Conservation (phyloP, 176 grass and related monocot genomes). For the Pharus latifolius region DNA sequence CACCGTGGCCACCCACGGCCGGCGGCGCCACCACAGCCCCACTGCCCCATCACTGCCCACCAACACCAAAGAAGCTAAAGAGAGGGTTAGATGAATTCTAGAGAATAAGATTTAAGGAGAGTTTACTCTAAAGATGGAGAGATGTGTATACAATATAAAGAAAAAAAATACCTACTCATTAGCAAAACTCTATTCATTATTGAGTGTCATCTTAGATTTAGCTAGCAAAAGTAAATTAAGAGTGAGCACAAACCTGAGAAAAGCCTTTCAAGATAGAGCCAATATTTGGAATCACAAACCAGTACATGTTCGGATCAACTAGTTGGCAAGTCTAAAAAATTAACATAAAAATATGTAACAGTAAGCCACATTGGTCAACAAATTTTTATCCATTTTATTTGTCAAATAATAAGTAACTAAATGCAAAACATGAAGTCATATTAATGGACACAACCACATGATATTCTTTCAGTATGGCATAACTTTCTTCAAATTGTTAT, state of each 20-base stretch:
- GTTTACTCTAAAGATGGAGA: too few relatives aligned
- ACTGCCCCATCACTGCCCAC: too few relatives aligned
- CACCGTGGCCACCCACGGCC: too few relatives aligned
- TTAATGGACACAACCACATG: neutral
- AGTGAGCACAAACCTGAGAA: slow-evolving; percentile 49
- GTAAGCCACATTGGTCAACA: neutral
- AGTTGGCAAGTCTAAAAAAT: slow-evolving; percentile 60
- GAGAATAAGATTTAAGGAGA: too few relatives aligned
- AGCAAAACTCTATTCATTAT: neutral
- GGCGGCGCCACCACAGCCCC: too few relatives aligned
- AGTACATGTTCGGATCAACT: slow-evolving; percentile 82
- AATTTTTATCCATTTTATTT: neutral
- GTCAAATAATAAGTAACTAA: neutral
- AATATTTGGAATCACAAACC: slow-evolving; percentile 82
- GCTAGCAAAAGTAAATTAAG: neutral
- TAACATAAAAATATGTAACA: slow-evolving; percentile 8
- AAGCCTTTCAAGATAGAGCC: slow-evolving; percentile 67
- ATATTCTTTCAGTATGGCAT: neutral
- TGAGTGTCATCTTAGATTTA: neutral
- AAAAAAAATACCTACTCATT: too few relatives aligned
- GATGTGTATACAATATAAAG: too few relatives aligned
- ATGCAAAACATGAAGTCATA: neutral
- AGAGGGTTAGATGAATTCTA: too few relatives aligned
- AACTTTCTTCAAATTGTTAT: neutral
- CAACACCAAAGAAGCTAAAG: too few relatives aligned